phyloP scores from a whole-genome alignment of 768 basidiomycete species.

The Collybia mongolica region DNA sequence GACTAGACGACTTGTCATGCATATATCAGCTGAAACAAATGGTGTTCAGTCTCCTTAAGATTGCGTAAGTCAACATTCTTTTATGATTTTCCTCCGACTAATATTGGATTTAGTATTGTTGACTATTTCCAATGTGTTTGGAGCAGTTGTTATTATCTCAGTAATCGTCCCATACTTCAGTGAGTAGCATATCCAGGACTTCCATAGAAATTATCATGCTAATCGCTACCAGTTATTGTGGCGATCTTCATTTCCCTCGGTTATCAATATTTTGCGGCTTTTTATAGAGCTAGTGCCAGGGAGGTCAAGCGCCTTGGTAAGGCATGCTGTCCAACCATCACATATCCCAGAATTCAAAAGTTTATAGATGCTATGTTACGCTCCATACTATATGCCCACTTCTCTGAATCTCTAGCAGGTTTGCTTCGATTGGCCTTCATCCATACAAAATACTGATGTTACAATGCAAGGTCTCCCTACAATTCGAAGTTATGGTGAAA shows the following conservation, averaged over 20 bases:
- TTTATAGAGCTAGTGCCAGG: conserved; percentile 69
- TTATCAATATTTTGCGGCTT: conserved; percentile 65
- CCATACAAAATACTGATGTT: neutral
- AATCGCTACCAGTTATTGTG: conserved; percentile 43
- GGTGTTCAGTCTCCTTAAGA: conserved; percentile 48
- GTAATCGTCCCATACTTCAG: conserved; percentile 62
- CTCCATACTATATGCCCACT: conserved; percentile 73
- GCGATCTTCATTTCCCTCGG: conserved; percentile 52
- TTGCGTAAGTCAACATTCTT: conserved; percentile 39
- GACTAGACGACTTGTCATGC: no score
- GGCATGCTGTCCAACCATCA: neutral
- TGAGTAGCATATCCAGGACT: conserved; percentile 25
- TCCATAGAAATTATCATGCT: neutral
- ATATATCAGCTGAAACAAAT: no score
- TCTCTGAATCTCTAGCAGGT: conserved; percentile 74
- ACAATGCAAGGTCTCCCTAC: conserved; percentile 40
- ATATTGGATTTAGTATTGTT: conserved; percentile 37
- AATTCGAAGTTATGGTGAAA: conserved; percentile 71
- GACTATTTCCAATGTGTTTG: conserved; percentile 48
- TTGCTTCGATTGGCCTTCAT: neutral
- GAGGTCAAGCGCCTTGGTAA: conserved; percentile 60
- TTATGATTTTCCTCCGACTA: no score
- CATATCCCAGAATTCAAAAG: neutral
- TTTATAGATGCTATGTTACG: conserved; percentile 65
- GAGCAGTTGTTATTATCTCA: conserved; percentile 54